phyloP scores from a whole-genome alignment of 805 yeast genomes.

The Suhomyces sp. region DNA sequence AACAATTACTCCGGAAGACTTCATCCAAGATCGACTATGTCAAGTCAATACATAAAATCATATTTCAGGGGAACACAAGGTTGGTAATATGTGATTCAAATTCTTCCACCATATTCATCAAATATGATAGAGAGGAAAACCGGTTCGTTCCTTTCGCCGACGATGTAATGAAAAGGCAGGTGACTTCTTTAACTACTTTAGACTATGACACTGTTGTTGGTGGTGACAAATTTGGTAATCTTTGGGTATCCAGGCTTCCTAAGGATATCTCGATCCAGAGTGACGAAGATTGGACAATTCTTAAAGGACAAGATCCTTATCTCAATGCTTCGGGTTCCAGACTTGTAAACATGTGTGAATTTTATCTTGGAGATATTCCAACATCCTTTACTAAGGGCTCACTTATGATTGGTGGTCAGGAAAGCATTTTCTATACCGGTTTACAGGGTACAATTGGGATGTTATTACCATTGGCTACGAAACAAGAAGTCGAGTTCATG shows the following conservation, averaged over 20 bases:
- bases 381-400: slow-evolving; percentile 57
- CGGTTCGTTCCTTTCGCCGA: slow-evolving; percentile 64
- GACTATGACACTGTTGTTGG: slow-evolving; percentile 78
- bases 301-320: slow-evolving; percentile 28
- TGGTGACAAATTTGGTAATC: slow-evolving; percentile 86
- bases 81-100: slow-evolving; percentile 71
- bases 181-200: slow-evolving; percentile 57
- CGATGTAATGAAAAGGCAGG: slow-evolving; percentile 67
- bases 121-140: slow-evolving; percentile 48
- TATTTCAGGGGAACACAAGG: slow-evolving; percentile 51
- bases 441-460: slow-evolving; percentile 81
- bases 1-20: slow-evolving; percentile 72
- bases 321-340: slow-evolving; percentile 56
- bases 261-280: slow-evolving; percentile 46
- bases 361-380: slow-evolving; percentile 68
- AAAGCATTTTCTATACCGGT: slow-evolving; percentile 68
- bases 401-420: slow-evolving; percentile 62
- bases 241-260: slow-evolving; percentile 66
- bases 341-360: slow-evolving; percentile 53
- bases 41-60: slow-evolving; percentile 52
- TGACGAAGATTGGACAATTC: slow-evolving; percentile 47
- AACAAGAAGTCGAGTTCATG: slow-evolving; percentile 61
- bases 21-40: slow-evolving; percentile 45
- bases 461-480: slow-evolving; percentile 63
- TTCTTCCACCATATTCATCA: slow-evolving; percentile 59